Evolutionary conservation across 768 basidiomycete genomes (phyloP), one percentile per base, ranked within the genome.

Genomic region (Tylopilus balloui): DNA sequence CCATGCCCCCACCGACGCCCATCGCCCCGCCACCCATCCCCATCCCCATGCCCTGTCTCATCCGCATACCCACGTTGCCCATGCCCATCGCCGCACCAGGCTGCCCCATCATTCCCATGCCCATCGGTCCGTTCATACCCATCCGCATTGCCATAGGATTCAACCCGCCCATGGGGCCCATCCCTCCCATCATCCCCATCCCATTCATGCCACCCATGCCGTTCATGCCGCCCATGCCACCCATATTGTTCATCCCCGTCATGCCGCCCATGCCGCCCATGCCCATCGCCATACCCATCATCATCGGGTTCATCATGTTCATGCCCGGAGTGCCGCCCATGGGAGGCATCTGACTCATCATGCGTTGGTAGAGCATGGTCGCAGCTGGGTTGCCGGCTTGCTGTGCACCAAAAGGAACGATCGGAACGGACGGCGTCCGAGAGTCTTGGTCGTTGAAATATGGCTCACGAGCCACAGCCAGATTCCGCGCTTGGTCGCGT

Each of bases 281-380:
- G 1, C 72, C 73, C 69, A 73, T 73, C 11, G 67, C 71, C 76
- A 78, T 75, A 12, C 72, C 72, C 65, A 73, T 73, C 64, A 69
- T 71, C 66, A 67, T 69, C 62, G 78, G 69, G 39, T 69, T 79
- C 61, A 73, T 70, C 75, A 80, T 77, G 15, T 73, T 74, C 72
- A 78, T 74, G 21, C 68, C 67, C 57, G 74, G 71, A 59, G 72
- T 70, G 13, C 65, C 67, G 43, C 67, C 68, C 71, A 77, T 76
- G 59, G 75, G 71, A 0, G 73, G 74, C 50, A 77, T 68, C 34
- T 65, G 64, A 34, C 60, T 62, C 67, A 64, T 67, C 67, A 66
- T 69, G 20, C 66, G 61, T n/a, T 67, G 69, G 35, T 71, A 68
- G 48, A 66, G 53, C 63, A 67, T 60, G 49, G 55, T 64, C 37